phyloP scores from a whole-genome alignment of 441 rosid genomes.

The Brassica balearica region DNA sequence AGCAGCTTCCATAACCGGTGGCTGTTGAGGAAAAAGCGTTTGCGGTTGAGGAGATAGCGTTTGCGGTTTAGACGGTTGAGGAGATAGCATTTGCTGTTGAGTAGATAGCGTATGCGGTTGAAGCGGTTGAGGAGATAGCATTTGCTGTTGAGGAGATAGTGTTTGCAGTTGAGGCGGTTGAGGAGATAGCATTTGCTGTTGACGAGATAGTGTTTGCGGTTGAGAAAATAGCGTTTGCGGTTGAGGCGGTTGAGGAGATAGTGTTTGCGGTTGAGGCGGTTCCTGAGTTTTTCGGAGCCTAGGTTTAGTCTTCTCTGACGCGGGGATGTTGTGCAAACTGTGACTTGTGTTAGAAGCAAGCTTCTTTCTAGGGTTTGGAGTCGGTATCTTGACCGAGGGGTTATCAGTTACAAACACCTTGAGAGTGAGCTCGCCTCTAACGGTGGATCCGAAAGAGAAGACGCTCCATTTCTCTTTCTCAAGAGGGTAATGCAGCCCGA shows the following conservation, averaged over 20 bases:
- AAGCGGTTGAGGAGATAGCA: neutral
- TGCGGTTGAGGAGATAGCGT: conserved; percentile 32
- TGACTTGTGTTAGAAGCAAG: conserved; percentile 43
- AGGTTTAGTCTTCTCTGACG: conserved; percentile 15
- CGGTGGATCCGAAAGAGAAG: conserved; percentile 44
- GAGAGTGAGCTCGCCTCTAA: conserved; percentile 79
- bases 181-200: no score
- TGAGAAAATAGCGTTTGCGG: neutral
- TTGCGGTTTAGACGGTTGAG: conserved; percentile 19
- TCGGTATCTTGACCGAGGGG: conserved; percentile 59
- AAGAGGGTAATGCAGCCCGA: conserved; percentile 77
- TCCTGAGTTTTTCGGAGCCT: conserved; percentile 13
- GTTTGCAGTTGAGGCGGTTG: neutral
- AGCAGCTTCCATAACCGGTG: conserved; percentile 32
- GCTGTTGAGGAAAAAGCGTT: conserved; percentile 26
- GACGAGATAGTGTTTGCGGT: no score
- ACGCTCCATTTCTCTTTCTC: conserved; percentile 72
- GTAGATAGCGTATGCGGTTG: neutral
- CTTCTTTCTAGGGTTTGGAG: conserved; percentile 58
- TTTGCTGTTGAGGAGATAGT: neutral
- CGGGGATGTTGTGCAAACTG: conserved; percentile 16
- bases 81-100: conserved; percentile 3
- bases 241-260: conserved; percentile 20
- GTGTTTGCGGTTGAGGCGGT: conserved; percentile 33
- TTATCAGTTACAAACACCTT: conserved; percentile 82